Percentiles rank a stretch among this genome's conserved stretches.
Conservation (phyloP, 139 green algal genomes). For the Chlamydomonas applanata region DNA sequence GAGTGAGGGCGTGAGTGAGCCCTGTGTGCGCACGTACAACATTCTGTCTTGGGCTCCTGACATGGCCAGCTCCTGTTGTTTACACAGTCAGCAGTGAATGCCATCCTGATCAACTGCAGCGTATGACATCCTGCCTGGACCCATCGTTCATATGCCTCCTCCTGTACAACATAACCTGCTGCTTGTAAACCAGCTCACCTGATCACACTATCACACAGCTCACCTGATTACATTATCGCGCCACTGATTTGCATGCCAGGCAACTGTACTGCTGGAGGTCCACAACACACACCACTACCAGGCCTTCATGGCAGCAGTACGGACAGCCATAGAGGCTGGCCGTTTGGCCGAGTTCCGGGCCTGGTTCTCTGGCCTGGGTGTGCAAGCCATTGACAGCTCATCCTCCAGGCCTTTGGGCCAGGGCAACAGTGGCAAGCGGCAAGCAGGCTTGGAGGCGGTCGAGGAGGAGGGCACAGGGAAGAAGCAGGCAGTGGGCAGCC, state of each 20-base stretch:
- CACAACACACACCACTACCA: constrained; percentile 73
- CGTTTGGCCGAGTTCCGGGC: constrained; percentile 32
- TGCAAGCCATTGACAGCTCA: too few relatives aligned
- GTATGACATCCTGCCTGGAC: too few relatives aligned
- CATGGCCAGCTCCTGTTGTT: not conserved
- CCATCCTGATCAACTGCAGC: too few relatives aligned
- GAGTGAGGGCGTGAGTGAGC: not conserved
- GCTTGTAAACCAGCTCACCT: not conserved
- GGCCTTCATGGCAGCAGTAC: constrained; percentile 53
- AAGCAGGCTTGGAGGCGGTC: too few relatives aligned
- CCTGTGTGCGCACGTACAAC: not conserved
- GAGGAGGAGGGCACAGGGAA: too few relatives aligned
- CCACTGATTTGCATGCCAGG: constrained; percentile 20
- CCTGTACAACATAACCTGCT: not conserved
- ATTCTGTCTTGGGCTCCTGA: not conserved
- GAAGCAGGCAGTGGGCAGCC: too few relatives aligned
- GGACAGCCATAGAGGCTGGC: constrained; percentile 38
- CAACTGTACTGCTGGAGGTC: constrained; percentile 55
- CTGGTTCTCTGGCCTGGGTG: constrained; percentile 34
- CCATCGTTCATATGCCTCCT: too few relatives aligned
- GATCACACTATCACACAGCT: not conserved
- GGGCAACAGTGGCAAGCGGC: too few relatives aligned
- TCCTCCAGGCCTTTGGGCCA: too few relatives aligned
- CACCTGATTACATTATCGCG: not conserved
- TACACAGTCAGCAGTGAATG: not conserved